Percentiles rank a stretch among this genome's conserved stretches.
phyloP scores from a whole-genome alignment of 345 rosid species.

The Pistacia vera region DNA sequence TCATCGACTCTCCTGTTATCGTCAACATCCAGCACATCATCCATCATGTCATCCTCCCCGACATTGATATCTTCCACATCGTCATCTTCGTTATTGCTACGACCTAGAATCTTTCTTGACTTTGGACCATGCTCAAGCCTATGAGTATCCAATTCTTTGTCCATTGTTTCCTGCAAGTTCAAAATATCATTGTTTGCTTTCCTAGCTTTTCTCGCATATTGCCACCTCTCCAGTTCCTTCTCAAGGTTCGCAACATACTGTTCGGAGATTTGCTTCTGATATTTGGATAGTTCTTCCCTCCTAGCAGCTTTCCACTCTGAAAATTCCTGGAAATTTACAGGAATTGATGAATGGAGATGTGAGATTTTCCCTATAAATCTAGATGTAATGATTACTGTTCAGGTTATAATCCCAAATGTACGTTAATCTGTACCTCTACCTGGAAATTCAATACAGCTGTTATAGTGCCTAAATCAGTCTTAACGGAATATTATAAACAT shows the following conservation, averaged over 20 bases:
- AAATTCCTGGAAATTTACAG: constrained; percentile 46
- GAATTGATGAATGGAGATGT: neutral
- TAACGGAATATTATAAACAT: neutral
- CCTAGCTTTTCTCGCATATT: constrained; percentile 80
- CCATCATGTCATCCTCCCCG: constrained; percentile 91
- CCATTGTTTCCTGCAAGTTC: constrained; percentile 95
- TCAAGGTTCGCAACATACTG: constrained; percentile 74
- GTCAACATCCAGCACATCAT: constrained; percentile 76
- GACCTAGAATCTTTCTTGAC: constrained; percentile 80
- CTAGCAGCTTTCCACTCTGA: constrained; percentile 73
- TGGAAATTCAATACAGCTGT: neutral
- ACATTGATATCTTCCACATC: constrained; percentile 88
- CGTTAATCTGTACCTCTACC: neutral
- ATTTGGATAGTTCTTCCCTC: constrained; percentile 77
- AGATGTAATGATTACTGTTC: neutral
- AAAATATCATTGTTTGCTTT: constrained; percentile 50
- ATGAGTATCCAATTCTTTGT: constrained; percentile 90
- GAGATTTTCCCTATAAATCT: neutral
- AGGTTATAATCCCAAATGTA: neutral
- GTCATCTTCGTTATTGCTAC: constrained; percentile 71
- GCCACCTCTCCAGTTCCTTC: constrained; percentile 95
- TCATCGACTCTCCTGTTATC: constrained; percentile 62
- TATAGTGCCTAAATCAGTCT: neutral
- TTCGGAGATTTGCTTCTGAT: constrained; percentile 80
- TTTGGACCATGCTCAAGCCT: constrained; percentile 97